These are phyloP conservation scores for Ganoderma lucidum DNA, from an alignment of 1,284 basidiomycete genomes.

Conservation along the genomic window DNA sequence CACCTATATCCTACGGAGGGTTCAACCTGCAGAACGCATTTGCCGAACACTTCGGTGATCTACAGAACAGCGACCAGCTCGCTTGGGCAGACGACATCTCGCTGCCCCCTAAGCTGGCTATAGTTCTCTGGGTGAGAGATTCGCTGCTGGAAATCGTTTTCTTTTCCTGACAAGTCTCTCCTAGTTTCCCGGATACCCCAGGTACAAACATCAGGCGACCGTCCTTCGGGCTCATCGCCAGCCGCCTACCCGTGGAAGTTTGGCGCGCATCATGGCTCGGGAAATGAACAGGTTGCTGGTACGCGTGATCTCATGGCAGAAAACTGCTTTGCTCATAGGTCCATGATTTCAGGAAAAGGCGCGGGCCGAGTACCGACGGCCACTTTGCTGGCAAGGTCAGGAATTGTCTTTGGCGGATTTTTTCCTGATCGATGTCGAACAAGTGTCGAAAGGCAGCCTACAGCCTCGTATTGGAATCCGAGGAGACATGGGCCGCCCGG, in stretches of 20 bases:
- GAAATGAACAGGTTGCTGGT: background rate
- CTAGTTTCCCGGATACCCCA: conserved; percentile 3
- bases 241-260: background rate
- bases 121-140: conserved; percentile 2
- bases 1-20: background rate
- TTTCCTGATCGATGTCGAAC: background rate
- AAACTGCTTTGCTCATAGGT: background rate
- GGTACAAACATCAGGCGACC: conserved; percentile 3
- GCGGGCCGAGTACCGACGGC: background rate
- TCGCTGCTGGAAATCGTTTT: too few species aligned
- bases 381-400: background rate
- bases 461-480: background rate
- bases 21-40: background rate
- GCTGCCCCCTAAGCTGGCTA: background rate
- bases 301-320: background rate
- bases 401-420: background rate
- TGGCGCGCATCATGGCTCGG: background rate
- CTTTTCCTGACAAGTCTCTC: background rate
- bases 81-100: background rate
- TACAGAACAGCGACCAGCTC: background rate
- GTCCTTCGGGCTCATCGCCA: background rate
- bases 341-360: background rate
- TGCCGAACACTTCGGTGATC: background rate
- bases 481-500: background rate
- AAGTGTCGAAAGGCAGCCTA: background rate